Percentiles rank a stretch among this genome's conserved stretches.
Evolutionary conservation across 371 early-diverging fungal genomes (phyloP).

Genomic region (Syncephalastrum racemosum): DNA sequence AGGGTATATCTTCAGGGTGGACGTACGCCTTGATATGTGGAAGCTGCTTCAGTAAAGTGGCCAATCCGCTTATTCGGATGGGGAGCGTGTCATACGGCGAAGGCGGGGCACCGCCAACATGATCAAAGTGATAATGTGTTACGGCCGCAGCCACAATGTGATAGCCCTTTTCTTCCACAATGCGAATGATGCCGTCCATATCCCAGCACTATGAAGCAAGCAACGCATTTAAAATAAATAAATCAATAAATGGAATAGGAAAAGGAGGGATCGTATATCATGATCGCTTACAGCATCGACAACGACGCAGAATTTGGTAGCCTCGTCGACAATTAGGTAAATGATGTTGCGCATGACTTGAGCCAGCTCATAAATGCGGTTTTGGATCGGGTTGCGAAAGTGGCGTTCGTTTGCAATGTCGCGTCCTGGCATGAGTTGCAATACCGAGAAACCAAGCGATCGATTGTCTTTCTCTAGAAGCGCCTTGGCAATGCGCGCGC

Average conservation of each 20-base stretch:
- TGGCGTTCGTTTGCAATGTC: constrained; percentile 60
- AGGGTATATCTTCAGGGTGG: constrained; percentile 74
- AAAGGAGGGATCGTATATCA: too few relatives aligned
- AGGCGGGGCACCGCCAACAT: constrained; percentile 74
- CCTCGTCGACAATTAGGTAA: constrained; percentile 70
- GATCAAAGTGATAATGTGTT: constrained; percentile 88
- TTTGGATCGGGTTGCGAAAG: constrained; percentile 68
- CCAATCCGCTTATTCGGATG: constrained; percentile 77
- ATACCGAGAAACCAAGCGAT: constrained; percentile 55
- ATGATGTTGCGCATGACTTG: constrained; percentile 81
- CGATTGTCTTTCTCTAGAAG: constrained; percentile 61
- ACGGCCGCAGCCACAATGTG: constrained; percentile 71
- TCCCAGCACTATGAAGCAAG: constrained; percentile 83
- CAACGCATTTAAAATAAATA: constrained; percentile 4
- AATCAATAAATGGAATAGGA: background rate
- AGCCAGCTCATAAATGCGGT: constrained; percentile 74
- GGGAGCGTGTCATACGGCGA: constrained; percentile 79
- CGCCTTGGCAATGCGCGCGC: constrained; percentile 52
- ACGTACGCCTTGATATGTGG: constrained; percentile 75
- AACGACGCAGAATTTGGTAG: constrained; percentile 67
- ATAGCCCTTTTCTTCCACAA: constrained; percentile 57
- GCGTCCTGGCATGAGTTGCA: constrained; percentile 69
- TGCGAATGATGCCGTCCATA: constrained; percentile 72
- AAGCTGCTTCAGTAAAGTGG: constrained; percentile 64
- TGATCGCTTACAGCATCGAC: constrained; percentile 72